Percentiles rank a stretch among this genome's conserved stretches.
Conservation (phyloP, 306 rosid genomes). For the Rosa rugosa region DNA sequence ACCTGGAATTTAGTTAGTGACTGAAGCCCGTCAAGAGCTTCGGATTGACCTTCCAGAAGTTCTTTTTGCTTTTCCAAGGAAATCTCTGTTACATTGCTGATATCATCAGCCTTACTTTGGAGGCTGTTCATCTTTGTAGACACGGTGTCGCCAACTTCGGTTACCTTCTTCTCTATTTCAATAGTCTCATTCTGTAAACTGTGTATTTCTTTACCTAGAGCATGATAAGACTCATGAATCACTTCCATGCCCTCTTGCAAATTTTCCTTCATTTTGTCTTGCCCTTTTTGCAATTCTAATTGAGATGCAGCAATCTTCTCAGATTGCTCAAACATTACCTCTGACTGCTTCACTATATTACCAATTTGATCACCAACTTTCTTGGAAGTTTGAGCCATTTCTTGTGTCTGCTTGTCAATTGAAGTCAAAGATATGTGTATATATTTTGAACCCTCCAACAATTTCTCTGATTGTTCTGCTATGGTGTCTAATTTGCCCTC, state of each 20-base stretch:
- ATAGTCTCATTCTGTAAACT: slow-evolving; percentile 51
- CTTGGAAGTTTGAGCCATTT: slow-evolving; percentile 43
- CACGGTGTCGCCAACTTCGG: slow-evolving; percentile 60
- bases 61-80: slow-evolving; percentile 68
- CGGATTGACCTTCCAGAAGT: slow-evolving; percentile 71
- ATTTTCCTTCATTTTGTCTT: slow-evolving; percentile 50
- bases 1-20: slow-evolving; percentile 51
- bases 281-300: slow-evolving; percentile 53
- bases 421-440: slow-evolving; percentile 46
- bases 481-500: slow-evolving; percentile 60
- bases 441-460: slow-evolving; percentile 46
- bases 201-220: slow-evolving; percentile 50
- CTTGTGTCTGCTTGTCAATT: slow-evolving; percentile 36
- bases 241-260: slow-evolving; percentile 53
- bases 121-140: slow-evolving; percentile 50
- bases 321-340: slow-evolving; percentile 52
- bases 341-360: slow-evolving; percentile 49
- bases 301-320: slow-evolving; percentile 58
- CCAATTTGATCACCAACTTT: slow-evolving; percentile 44
- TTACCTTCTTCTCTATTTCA: slow-evolving; percentile 51
- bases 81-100: slow-evolving; percentile 57
- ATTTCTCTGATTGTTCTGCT: slow-evolving; percentile 44
- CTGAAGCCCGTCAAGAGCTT: slow-evolving; percentile 53
- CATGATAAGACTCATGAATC: slow-evolving; percentile 48
- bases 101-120: slow-evolving; percentile 64